phyloP scores from a whole-genome alignment of 75 land plant genomes.

The Adiantum capillusveneris region DNA sequence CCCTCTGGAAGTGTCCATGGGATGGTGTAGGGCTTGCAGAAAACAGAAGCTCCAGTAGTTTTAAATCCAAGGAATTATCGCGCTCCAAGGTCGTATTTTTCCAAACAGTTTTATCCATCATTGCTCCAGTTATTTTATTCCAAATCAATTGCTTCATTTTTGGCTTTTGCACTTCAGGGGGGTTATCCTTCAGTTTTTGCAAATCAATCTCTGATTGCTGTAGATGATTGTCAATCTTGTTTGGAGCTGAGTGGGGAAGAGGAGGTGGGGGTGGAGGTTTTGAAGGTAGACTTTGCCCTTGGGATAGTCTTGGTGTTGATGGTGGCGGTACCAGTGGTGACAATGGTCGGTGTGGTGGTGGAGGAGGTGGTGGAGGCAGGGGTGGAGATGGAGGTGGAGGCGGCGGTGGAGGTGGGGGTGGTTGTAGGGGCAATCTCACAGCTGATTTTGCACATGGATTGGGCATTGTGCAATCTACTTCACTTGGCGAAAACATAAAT shows the following conservation, averaged over 20 bases:
- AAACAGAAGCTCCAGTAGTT: conserved; percentile 30
- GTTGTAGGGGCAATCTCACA: background rate
- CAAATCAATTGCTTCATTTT: conserved; percentile 34
- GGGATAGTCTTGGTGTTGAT: too few species aligned
- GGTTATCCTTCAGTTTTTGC: background rate
- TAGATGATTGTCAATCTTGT: background rate
- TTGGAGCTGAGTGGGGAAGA: background rate
- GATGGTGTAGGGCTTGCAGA: conserved; percentile 8
- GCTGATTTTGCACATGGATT: background rate
- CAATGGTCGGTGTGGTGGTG: conserved; percentile 3
- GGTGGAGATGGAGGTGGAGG: conserved; percentile 9
- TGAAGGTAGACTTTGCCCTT: background rate
- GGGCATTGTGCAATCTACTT: background rate
- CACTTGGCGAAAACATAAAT: background rate
- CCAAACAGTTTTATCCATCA: conserved; percentile 26
- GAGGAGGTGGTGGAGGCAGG: conserved; percentile 7
- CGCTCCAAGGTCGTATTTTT: conserved; percentile 10
- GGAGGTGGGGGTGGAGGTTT: conserved; percentile 8
- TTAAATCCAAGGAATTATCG: conserved; percentile 16
- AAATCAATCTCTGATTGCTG: background rate
- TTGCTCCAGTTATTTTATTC: conserved; percentile 19
- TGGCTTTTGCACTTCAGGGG: conserved; percentile 7
- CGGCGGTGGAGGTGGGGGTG: conserved; percentile 9
- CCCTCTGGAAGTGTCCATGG: conserved; percentile 2
- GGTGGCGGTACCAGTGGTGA: too few species aligned